Conservation (phyloP, 129 eudicot genomes). For the Solidago caesia region DNA sequence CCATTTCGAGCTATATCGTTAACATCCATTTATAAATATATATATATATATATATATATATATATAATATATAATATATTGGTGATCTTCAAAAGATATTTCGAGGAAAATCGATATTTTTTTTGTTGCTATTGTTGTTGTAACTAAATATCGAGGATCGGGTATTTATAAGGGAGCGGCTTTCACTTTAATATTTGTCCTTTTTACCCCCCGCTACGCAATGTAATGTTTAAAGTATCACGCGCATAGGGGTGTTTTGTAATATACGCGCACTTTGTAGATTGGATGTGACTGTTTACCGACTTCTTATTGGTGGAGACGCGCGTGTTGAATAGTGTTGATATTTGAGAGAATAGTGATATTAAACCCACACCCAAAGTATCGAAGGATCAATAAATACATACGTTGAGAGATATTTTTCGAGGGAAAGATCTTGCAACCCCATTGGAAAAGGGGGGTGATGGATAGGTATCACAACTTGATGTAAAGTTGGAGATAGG, state of each 20-base stretch:
- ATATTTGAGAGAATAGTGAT: background rate
- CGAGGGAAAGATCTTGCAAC: too few relatives aligned
- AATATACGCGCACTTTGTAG: too few relatives aligned
- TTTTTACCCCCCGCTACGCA: background rate
- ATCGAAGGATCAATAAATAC: background rate
- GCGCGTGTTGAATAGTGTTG: background rate
- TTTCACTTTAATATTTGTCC: background rate
- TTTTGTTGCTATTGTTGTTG: background rate
- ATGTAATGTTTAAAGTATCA: too few relatives aligned
- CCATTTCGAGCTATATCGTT: background rate
- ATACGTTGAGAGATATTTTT: background rate
- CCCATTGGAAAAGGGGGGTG: too few relatives aligned
- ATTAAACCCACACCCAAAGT: slow-evolving; percentile 2
- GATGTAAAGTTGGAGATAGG: too few relatives aligned
- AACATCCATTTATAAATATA: slow-evolving; percentile 16
- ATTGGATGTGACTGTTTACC: background rate
- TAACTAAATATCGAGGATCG: background rate
- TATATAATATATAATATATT: too few relatives aligned
- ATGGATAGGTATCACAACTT: too few relatives aligned
- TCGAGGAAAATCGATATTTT: background rate
- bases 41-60: too few relatives aligned
- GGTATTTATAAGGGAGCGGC: slow-evolving; percentile 14
- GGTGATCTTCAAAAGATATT: background rate
- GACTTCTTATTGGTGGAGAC: background rate
- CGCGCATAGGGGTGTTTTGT: too few relatives aligned